Evolutionary conservation across 495 filamentous ascomycete species (phyloP), one percentile per base, ranked within the genome.

Genomic region (Paragyromitra xinjiangensis): DNA sequence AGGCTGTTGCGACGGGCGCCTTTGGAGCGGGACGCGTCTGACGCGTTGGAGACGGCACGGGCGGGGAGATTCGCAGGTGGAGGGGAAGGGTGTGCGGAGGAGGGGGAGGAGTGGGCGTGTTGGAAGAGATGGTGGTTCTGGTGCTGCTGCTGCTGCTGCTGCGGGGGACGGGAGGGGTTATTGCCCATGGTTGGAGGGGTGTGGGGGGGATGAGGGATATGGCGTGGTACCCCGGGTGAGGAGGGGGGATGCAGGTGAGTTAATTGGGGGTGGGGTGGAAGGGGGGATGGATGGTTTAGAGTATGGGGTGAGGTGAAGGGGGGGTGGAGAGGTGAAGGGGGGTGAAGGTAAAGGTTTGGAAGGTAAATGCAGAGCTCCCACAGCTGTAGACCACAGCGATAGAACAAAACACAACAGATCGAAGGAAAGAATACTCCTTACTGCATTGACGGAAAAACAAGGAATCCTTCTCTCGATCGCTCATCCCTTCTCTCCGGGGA

Each of bases 131-230:
- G 80, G 50, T 72, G 80, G 44, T 78, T 80, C 56, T 71, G 78
- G 48, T 66, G 75, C 9, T 74, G 71, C 19, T 75, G 73, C 45
- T 75, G 72, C 22, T 75, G 72, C 24, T 71, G 73, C 63, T 51
- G 50, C 12, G 79, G 71, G 51, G 77, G 65, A n/a, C 80, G 80
- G 61, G 80, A 82, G 71, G 80, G 80, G 80, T 81, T 82, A 40
- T 82, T 82, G 26, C 80, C 80, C 80, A 82, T 82, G 74, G 59
- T 81, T 78, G 19, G 29, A 34, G 29, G 29, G 19, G 56, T 77
- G 65, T 51, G 69, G 75, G 44, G 40, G 50, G 58, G 48, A 37
- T 40, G 66, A 61, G 69, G 59, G 73, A 71, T 75, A 75, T 55
- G 66, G 34, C 44, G 48, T 69, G 50, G 64, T 67, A 62, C 53